A percentile compares a stretch with the other conserved stretches of the same genome.
These are phyloP conservation scores for Aspergillus hancockii DNA, from an alignment of 495 filamentous ascomycete species.

Conservation along the genomic window DNA sequence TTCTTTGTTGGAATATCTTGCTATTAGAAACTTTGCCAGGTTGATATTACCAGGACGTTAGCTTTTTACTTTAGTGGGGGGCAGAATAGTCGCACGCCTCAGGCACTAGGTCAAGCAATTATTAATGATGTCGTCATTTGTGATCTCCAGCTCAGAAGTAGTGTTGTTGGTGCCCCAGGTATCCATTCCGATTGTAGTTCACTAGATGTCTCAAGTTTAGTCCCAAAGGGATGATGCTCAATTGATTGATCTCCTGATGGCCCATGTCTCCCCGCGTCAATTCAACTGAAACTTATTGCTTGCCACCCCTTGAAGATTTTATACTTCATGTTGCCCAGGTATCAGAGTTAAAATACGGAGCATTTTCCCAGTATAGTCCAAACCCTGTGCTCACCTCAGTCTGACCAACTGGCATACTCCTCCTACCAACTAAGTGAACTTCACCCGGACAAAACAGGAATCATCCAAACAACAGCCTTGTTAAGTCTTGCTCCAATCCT, in stretches of 20 bases:
- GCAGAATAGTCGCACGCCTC: neutral
- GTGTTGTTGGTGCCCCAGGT: neutral
- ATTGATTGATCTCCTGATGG: neutral
- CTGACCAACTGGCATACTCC: too few relatives aligned
- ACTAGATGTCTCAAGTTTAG: neutral
- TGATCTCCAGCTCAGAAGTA: neutral
- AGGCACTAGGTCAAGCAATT: neutral
- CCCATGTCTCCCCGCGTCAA: neutral
- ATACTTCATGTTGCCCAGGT: neutral
- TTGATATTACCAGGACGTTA: neutral
- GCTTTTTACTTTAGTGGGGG: neutral
- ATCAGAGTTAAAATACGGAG: too few relatives aligned
- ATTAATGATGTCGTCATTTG: neutral
- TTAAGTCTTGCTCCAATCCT: neutral
- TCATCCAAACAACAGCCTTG: neutral
- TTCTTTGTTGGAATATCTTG: neutral
- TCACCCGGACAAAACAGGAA: too few relatives aligned
- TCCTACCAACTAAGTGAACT: too few relatives aligned
- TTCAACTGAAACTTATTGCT: slow-evolving; percentile 1
- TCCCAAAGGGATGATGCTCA: neutral
- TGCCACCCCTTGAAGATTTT: neutral
- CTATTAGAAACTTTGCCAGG: neutral
- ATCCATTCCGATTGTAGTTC: neutral
- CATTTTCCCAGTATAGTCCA: too few relatives aligned
- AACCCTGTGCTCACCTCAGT: too few relatives aligned